Percentiles rank a stretch among this genome's conserved stretches.
phyloP scores from a whole-genome alignment of 331 rosid species.

The Malus hybrid region DNA sequence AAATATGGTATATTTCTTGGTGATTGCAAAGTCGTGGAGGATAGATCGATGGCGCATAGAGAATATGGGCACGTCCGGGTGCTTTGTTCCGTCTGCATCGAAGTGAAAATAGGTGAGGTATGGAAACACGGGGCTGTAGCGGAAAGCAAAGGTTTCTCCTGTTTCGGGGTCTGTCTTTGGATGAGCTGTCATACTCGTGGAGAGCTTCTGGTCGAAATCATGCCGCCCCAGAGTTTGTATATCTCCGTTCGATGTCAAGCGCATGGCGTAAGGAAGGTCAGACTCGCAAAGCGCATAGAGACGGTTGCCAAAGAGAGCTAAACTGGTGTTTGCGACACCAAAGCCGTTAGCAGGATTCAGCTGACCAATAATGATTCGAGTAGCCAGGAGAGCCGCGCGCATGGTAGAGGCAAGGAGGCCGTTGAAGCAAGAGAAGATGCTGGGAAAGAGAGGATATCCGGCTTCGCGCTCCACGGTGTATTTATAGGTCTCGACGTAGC shows the following conservation, averaged over 20 bases:
- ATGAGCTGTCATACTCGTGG: slow-evolving; percentile 74
- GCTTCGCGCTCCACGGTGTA: too few relatives aligned
- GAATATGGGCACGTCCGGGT: slow-evolving; percentile 56
- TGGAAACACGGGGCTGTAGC: slow-evolving; percentile 68
- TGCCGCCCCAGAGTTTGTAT: slow-evolving; percentile 47
- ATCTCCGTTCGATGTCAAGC: slow-evolving; percentile 36
- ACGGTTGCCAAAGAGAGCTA: too few relatives aligned
- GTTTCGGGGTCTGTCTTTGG: slow-evolving; percentile 63
- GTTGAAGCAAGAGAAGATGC: too few relatives aligned
- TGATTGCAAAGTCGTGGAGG: slow-evolving; percentile 82
- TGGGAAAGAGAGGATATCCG: too few relatives aligned
- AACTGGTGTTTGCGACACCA: too few relatives aligned
- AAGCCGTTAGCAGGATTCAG: too few relatives aligned
- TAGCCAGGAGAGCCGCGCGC: too few relatives aligned
- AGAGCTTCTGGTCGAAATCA: slow-evolving; percentile 60
- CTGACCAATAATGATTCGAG: too few relatives aligned
- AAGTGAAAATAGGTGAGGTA: slow-evolving; percentile 71
- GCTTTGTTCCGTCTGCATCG: slow-evolving; percentile 37
- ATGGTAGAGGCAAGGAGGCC: too few relatives aligned
- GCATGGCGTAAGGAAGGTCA: slow-evolving; percentile 58
- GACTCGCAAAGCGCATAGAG: slow-evolving; percentile 42
- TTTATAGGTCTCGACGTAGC: too few relatives aligned
- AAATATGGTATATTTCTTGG: slow-evolving; percentile 59
- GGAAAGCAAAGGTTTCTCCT: slow-evolving; percentile 69
- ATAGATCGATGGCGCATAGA: slow-evolving; percentile 57